A percentile compares a stretch with the other conserved stretches of the same genome.
phyloP scores from a whole-genome alignment of 495 filamentous ascomycete species.

The Echria macrotheca region DNA sequence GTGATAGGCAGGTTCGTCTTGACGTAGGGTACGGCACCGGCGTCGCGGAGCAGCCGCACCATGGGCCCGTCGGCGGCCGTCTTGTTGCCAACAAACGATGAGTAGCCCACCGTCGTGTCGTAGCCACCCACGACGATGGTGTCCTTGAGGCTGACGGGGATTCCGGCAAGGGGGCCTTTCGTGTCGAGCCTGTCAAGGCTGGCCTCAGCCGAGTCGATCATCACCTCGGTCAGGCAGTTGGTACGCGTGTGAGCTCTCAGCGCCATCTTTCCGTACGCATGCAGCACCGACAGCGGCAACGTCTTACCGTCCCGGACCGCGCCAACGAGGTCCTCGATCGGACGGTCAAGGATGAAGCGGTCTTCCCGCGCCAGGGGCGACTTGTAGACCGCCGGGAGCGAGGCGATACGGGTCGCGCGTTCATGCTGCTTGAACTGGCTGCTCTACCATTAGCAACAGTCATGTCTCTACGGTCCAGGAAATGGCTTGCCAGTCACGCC shows the following conservation, averaged over 20 bases:
- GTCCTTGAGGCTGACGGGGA: constrained; percentile 88
- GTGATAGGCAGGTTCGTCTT: constrained; percentile 95
- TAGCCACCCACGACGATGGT: constrained; percentile 80
- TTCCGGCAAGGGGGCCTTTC: constrained; percentile 79
- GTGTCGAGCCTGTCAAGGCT: constrained; percentile 68
- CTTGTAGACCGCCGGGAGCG: constrained; percentile 62
- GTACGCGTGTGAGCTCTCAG: constrained; percentile 80
- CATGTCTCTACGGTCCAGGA: no score
- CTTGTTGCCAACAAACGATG: constrained; percentile 62
- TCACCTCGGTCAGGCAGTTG: constrained; percentile 87
- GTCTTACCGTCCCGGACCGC: constrained; percentile 66
- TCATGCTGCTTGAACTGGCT: constrained; percentile 78
- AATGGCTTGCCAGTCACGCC: constrained; percentile 56
- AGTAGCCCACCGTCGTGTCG: constrained; percentile 81
- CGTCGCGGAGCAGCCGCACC: constrained; percentile 76
- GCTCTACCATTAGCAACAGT: no score
- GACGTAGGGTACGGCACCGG: constrained; percentile 92
- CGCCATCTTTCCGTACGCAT: constrained; percentile 85
- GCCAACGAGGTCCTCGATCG: constrained; percentile 71
- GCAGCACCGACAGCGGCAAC: constrained; percentile 68
- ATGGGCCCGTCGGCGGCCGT: constrained; percentile 63
- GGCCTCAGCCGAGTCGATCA: constrained; percentile 73
- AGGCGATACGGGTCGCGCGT: constrained; percentile 60
- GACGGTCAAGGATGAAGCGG: constrained; percentile 59
- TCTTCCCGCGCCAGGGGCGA: constrained; percentile 56